phyloP scores from a whole-genome alignment of 2,329 filamentous ascomycete species.

The Monosporascus sp. region DNA sequence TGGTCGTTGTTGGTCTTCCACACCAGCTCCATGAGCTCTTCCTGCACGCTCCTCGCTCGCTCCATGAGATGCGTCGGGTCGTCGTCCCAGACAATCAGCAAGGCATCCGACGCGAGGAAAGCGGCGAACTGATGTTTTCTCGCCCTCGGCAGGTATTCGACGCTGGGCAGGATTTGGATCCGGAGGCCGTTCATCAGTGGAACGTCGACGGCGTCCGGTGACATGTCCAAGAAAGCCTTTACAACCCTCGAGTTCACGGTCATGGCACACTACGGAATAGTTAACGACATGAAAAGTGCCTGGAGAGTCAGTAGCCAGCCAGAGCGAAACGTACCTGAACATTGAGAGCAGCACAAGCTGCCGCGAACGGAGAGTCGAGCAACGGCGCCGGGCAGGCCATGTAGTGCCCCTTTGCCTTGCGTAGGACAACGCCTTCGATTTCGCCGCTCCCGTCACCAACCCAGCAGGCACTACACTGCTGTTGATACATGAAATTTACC shows the following conservation, averaged over 20 bases:
- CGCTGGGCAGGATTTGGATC: conserved; percentile 67
- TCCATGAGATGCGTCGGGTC: conserved; percentile 66
- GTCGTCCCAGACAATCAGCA: conserved; percentile 79
- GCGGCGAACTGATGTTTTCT: conserved; percentile 78
- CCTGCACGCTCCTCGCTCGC: conserved; percentile 67
- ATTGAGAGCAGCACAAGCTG: conserved; percentile 63
- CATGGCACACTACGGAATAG: conserved; percentile 59
- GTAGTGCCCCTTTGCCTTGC: conserved; percentile 63
- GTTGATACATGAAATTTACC: conserved; percentile 78
- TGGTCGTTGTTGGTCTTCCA: conserved; percentile 56
- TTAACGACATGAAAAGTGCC: neutral
- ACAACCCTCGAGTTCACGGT: conserved; percentile 76
- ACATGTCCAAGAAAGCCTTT: conserved; percentile 70
- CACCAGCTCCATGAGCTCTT: conserved; percentile 71
- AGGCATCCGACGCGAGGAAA: conserved; percentile 65
- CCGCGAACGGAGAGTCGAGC: conserved; percentile 56
- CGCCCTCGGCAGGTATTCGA: conserved; percentile 64
- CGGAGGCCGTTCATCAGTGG: conserved; percentile 72
- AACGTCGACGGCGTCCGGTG: conserved; percentile 67
- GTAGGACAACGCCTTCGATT: conserved; percentile 66
- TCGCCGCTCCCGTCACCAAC: conserved; percentile 64
- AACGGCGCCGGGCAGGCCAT: conserved; percentile 67
- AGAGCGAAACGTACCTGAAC: conserved; percentile 50
- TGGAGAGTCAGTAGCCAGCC: neutral
- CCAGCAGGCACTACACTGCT: conserved; percentile 71